Conservation (phyloP, 106 monocot genomes). For the Vanilla planifolia region DNA sequence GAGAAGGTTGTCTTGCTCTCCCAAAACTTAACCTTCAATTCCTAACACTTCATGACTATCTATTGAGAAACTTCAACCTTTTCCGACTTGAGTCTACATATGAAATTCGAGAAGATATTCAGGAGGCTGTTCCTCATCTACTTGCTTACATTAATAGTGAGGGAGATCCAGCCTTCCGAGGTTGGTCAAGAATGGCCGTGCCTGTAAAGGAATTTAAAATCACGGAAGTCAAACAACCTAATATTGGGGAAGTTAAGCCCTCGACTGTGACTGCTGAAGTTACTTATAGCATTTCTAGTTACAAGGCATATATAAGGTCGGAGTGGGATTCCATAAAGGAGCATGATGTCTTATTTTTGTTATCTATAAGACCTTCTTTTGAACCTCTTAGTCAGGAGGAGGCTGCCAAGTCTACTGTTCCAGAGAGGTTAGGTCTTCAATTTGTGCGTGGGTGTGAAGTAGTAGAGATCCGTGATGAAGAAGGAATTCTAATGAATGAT, state of each 20-base stretch:
- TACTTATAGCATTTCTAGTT: slow-evolving; percentile 88
- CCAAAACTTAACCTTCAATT: slow-evolving; percentile 99
- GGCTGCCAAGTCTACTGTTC: slow-evolving; percentile 81
- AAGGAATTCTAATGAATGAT: slow-evolving; percentile 98
- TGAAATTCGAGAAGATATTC: slow-evolving; percentile 99
- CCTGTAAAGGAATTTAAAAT: slow-evolving; percentile 84
- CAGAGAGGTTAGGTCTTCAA: slow-evolving; percentile 86
- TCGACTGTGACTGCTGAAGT: slow-evolving; percentile 86
- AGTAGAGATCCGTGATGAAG: slow-evolving; percentile 90
- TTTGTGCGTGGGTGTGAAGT: slow-evolving; percentile 98
- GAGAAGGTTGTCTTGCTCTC: slow-evolving; percentile 96
- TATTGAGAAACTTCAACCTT: slow-evolving; percentile 94
- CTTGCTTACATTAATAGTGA: slow-evolving; percentile 91
- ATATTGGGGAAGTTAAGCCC: slow-evolving; percentile 96
- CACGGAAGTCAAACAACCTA: slow-evolving; percentile 86
- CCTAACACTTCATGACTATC: slow-evolving; percentile 94
- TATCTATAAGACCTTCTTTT: slow-evolving; percentile 96
- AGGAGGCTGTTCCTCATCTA: slow-evolving; percentile 95
- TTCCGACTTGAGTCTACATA: slow-evolving; percentile 98
- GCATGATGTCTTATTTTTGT: slow-evolving; percentile 95
- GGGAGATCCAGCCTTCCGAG: slow-evolving; percentile 93
- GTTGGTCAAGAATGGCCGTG: slow-evolving; percentile 99
- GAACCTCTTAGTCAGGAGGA: slow-evolving; percentile 91
- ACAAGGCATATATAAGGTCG: slow-evolving; percentile 80
- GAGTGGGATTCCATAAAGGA: slow-evolving; percentile 97